Conservation (phyloP, 2,329 filamentous ascomycete genomes). For the Aureobasidium sp. region DNA sequence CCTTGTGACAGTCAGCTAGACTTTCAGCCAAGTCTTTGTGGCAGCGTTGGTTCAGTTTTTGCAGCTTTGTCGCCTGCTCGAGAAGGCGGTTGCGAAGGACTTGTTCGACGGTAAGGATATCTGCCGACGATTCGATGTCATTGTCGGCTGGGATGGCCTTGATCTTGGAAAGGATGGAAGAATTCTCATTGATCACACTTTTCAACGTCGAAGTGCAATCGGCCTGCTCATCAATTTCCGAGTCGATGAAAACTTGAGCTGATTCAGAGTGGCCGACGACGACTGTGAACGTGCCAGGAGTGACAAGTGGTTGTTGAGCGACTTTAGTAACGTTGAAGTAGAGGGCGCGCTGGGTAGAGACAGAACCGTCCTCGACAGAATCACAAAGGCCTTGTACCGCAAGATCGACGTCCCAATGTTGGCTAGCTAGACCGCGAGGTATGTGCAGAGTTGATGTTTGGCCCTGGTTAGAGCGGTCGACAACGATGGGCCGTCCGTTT, state of each 20-base stretch:
- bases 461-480: neutral
- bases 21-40: neutral
- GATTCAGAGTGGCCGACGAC: neutral
- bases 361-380: neutral
- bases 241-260: slow-evolving; percentile 1
- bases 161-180: neutral
- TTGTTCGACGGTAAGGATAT: neutral
- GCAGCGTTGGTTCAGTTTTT: slow-evolving; percentile 7
- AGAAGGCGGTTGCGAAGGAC: neutral
- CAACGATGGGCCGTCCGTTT: slow-evolving; percentile 5
- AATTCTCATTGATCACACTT: slow-evolving; percentile 6
- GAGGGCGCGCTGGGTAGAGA: neutral
- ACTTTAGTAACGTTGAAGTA: slow-evolving; percentile 12
- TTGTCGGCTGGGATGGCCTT: slow-evolving; percentile 1
- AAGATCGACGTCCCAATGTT: slow-evolving; percentile 13
- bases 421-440: neutral
- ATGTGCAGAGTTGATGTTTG: neutral
- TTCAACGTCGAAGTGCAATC: neutral
- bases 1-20: slow-evolving; percentile 10
- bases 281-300: neutral
- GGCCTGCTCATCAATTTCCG: neutral
- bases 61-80: slow-evolving; percentile 4
- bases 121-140: neutral
- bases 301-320: neutral
- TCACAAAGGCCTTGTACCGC: slow-evolving; percentile 9